Conservation (phyloP, 2,329 filamentous ascomycete species). For the Fusarium pseudocircinatum region DNA sequence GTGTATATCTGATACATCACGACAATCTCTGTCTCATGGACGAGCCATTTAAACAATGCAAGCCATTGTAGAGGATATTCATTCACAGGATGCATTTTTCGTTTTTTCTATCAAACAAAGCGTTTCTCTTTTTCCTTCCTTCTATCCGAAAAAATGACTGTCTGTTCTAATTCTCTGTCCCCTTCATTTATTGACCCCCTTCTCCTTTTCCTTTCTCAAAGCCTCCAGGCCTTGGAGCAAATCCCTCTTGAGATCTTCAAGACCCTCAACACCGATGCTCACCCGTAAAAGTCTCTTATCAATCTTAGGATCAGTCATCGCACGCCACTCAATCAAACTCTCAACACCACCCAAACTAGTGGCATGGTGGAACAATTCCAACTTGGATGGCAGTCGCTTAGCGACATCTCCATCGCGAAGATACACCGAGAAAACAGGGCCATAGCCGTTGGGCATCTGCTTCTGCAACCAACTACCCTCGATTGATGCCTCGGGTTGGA, state of each 20-base stretch:
- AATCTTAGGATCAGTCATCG: slow-evolving; percentile 82
- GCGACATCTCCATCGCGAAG: slow-evolving; percentile 71
- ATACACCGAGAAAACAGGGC: slow-evolving; percentile 84
- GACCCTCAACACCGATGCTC: slow-evolving; percentile 86
- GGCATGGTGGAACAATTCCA: slow-evolving; percentile 90
- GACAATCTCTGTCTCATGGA: neutral
- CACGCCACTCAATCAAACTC: slow-evolving; percentile 95
- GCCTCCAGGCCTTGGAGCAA: slow-evolving; percentile 72
- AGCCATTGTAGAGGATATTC: neutral
- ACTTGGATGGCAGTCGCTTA: slow-evolving; percentile 76
- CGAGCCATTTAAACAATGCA: neutral
- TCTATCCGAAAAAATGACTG: neutral
- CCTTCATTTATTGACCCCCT: neutral
- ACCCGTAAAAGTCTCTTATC: slow-evolving; percentile 79
- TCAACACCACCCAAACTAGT: slow-evolving; percentile 95
- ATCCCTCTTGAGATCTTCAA: slow-evolving; percentile 85
- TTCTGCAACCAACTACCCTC: slow-evolving; percentile 75
- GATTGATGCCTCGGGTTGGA: slow-evolving; percentile 72
- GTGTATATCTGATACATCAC: neutral
- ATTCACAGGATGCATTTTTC: neutral
- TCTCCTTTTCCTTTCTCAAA: slow-evolving; percentile 47
- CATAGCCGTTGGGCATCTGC: slow-evolving; percentile 93
- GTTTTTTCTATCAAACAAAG: neutral
- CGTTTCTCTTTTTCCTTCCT: neutral
- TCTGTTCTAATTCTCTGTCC: neutral